Evolutionary conservation across 2,329 filamentous ascomycete genomes (phyloP).

Genomic region (Tolypocladium cylindrosporum): DNA sequence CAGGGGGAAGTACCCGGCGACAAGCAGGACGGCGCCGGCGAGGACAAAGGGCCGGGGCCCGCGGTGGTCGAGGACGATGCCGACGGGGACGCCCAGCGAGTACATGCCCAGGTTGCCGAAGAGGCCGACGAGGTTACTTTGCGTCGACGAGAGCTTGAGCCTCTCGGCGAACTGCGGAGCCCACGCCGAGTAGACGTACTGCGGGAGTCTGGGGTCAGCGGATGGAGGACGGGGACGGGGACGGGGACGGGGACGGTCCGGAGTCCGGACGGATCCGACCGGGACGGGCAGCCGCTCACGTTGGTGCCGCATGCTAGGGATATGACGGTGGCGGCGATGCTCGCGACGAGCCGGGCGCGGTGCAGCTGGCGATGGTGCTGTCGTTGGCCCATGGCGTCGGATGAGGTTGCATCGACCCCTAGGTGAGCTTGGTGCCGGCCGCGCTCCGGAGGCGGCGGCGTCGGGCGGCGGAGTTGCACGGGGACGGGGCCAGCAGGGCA

Average conservation of each 20-base stretch:
- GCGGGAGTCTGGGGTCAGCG: background rate
- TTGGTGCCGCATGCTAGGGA: slow-evolving; percentile 89
- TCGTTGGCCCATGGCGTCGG: slow-evolving; percentile 12
- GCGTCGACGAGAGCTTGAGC: slow-evolving; percentile 78
- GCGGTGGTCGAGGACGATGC: slow-evolving; percentile 73
- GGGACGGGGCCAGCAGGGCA: background rate
- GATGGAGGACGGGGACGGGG: background rate
- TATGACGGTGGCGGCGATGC: slow-evolving; percentile 74
- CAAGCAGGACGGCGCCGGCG: slow-evolving; percentile 62
- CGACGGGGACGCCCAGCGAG: slow-evolving; percentile 76
- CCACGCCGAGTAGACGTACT: slow-evolving; percentile 99
- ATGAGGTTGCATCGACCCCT: background rate
- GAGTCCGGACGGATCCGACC: background rate
- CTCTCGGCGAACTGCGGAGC: slow-evolving; percentile 87
- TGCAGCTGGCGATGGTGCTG: slow-evolving; percentile 30
- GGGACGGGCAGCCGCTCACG: slow-evolving; percentile 36
- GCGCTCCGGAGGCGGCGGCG: background rate
- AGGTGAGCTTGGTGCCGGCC: background rate
- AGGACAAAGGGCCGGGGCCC: slow-evolving; percentile 74
- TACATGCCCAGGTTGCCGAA: slow-evolving; percentile 92
- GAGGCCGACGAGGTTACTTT: slow-evolving; percentile 85
- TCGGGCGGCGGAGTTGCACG: background rate
- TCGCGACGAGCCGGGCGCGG: slow-evolving; percentile 67
- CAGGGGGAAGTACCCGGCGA: slow-evolving; percentile 76
- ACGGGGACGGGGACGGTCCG: background rate